phyloP scores from a whole-genome alignment of 2,329 filamentous ascomycete species.

The Didymella arachidicola region DNA sequence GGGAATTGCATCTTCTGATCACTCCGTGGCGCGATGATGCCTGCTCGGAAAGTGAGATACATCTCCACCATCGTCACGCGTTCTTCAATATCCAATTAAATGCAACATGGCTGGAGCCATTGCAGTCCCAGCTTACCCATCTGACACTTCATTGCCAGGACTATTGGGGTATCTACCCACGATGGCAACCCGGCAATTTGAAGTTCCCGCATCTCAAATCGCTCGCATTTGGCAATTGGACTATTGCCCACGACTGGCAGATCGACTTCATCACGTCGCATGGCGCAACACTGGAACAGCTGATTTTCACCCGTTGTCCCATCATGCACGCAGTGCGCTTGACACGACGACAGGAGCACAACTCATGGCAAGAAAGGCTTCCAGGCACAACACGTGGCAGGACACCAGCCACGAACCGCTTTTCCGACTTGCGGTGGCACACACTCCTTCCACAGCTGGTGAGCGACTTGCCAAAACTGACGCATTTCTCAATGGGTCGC shows the following conservation, averaged over 20 bases:
- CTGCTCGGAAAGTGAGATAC: conserved; percentile 23
- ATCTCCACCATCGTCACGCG: conserved; percentile 16
- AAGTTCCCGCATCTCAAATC: conserved; percentile 53
- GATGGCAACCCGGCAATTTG: conserved; percentile 27
- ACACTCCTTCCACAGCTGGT: neutral
- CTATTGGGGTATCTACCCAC: conserved; percentile 53
- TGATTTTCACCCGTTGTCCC: conserved; percentile 56
- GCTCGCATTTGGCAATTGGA: conserved; percentile 53
- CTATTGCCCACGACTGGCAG: conserved; percentile 57
- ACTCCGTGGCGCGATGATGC: conserved; percentile 14
- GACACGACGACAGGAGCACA: conserved; percentile 4
- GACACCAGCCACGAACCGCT: neutral
- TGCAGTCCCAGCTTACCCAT: conserved; percentile 37
- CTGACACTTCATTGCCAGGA: conserved; percentile 50
- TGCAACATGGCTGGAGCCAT: conserved; percentile 32
- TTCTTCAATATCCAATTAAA: conserved; percentile 31
- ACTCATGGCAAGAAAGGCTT: neutral
- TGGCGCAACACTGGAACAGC: conserved; percentile 48
- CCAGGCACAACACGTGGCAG: conserved; percentile 1
- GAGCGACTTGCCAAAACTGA: neutral
- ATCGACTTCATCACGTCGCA: conserved; percentile 57
- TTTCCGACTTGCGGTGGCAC: conserved; percentile 12
- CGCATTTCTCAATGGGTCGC: conserved; percentile 15
- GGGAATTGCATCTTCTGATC: conserved; percentile 10
- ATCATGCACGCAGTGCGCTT: conserved; percentile 36